Base-by-base conservation (phyloP, 1,284 basidiomycete species). In the Apiotrichum laibachii region DNA sequence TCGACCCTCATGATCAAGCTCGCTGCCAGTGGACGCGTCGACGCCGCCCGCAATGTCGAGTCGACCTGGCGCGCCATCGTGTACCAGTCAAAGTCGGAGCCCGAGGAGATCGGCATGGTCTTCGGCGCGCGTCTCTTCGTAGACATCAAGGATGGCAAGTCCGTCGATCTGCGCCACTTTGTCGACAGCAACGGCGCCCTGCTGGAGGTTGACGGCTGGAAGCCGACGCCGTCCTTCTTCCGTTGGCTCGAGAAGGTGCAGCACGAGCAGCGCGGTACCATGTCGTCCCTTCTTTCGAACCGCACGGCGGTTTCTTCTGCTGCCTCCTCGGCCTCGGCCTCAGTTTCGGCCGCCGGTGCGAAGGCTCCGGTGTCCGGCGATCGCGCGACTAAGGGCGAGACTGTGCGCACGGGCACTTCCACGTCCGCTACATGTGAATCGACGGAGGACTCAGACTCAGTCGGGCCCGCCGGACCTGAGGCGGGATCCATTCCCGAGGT, bases 1-100 rank as follows among this genome's bases (percentile, higher is more conserved):
- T 69, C 71, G 12, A 53, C 64, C 18, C 57, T 76, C 11, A 73
- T 76, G 68, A 55, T 68, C 18, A 57, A 57, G 35, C 64, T 75
- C 2, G 66, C 66, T 1, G 48, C 60, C 1, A 43, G 37, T 0
- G 64, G 56, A 9, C 55, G 66, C 31, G 26, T 53, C 12, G 63
- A 56, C 18, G 67, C 71, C 6, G 71, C 71, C 1, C 59, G 66
- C 35, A 47, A 51, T 8, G 65, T 67, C 1, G 70, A 73, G 50
- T 31, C 49, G 19, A 15, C n/a, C 6, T 50, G 49, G 49, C 22
- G 37, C 5, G 9, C 34, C 5, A n/a, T 37, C 26, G 26, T 31
- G 26, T 31, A 3, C 26, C 4, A 31, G 26, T 31, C 26, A 7
- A 37, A 19, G 18, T 12, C 31, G 34, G 48, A 11, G 10, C 35